phyloP scores from a whole-genome alignment of 176 grass and related monocot genomes.

The Phragmites australis region DNA sequence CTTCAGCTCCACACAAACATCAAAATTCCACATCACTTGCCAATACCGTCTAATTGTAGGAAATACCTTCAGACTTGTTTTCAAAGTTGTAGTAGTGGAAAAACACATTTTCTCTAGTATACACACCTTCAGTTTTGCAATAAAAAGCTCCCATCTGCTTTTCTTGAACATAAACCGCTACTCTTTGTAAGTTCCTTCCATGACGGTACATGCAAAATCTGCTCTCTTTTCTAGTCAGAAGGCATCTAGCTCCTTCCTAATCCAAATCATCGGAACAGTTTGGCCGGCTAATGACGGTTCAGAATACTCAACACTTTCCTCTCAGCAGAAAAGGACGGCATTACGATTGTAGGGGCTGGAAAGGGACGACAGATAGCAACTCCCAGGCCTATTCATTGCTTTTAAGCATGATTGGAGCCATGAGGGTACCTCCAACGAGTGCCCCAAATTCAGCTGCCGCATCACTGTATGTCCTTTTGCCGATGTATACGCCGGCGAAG shows the following conservation, averaged over 20 bases:
- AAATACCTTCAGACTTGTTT: too few relatives aligned
- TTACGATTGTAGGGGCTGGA: slow-evolving; percentile 21
- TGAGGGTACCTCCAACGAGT: too few relatives aligned
- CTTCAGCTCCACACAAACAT: slow-evolving; percentile 29
- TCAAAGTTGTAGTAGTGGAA: too few relatives aligned
- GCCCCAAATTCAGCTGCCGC: too few relatives aligned
- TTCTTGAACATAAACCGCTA: not conserved
- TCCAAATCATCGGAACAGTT: slow-evolving; percentile 20
- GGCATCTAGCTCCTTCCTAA: slow-evolving; percentile 31
- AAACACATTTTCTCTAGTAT: too few relatives aligned
- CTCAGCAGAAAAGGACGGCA: slow-evolving; percentile 24
- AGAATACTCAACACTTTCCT: slow-evolving; percentile 1
- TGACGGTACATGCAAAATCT: not conserved
- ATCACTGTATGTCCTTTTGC: too few relatives aligned
- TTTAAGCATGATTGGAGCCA: slow-evolving; percentile 28
- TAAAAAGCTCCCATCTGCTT: not conserved
- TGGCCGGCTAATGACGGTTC: slow-evolving; percentile 14
- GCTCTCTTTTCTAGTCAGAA: slow-evolving; percentile 20
- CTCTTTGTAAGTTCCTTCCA: slow-evolving; percentile 1
- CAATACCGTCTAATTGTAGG: too few relatives aligned
- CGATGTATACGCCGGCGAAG: too few relatives aligned
- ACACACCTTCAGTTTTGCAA: not conserved
- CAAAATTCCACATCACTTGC: not conserved
- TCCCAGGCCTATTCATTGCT: slow-evolving; percentile 30
- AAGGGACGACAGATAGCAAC: slow-evolving; percentile 41